Base-by-base conservation (phyloP, 352 stramenopile genomes). In the Phytopythium chamaehyphon region DNA sequence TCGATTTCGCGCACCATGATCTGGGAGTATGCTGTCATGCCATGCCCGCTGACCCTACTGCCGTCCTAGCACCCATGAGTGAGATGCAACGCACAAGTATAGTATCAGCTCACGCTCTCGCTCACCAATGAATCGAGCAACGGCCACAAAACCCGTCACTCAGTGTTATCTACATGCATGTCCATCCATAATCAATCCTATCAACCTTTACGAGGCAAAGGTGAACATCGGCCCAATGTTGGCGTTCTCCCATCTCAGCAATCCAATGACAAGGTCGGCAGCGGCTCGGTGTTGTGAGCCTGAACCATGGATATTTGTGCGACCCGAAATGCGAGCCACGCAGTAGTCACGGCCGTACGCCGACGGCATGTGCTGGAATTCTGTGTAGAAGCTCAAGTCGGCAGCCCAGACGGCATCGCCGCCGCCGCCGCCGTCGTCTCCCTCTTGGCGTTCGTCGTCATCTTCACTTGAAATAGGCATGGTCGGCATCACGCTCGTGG, bases 21-120 rank as follows among this genome's bases (percentile, higher is more conserved):
- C 40, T 85, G 73, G 76, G 76, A 87, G 59, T 64, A 66, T 35
- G 65, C 64, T 23, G 61, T 83, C 22, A 72, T 87, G 35, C 63
- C 67, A 21, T 61, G 65, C 16, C 66, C 64, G 11, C 52, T 69
- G 24, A 63, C 40, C 26, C 50, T 66, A 28, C 28, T 55, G 22
- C 39, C 46, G 6, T 60, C 45, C 2, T 55, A 23, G 47, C 7
- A 33, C 1, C 12, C 10, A 2, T 16, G 4, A 7, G 21, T 33
- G 28, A 33, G 28, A 10, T 33, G 28, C 28, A 33, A 9, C 28
- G 28, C 5, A 33, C 28, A 33, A 33, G 28, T 33, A 33, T 9
- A 33, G 28, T 33, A 33, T 33, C 28, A 33, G 28, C 28, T 33
- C 28, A 10, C 28, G 28, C 28, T 33, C 28, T 33, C 9, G 28